These are phyloP conservation scores for Colletotrichum echinochloae DNA, from an alignment of 2,329 filamentous ascomycete species.

Conservation along the genomic window DNA sequence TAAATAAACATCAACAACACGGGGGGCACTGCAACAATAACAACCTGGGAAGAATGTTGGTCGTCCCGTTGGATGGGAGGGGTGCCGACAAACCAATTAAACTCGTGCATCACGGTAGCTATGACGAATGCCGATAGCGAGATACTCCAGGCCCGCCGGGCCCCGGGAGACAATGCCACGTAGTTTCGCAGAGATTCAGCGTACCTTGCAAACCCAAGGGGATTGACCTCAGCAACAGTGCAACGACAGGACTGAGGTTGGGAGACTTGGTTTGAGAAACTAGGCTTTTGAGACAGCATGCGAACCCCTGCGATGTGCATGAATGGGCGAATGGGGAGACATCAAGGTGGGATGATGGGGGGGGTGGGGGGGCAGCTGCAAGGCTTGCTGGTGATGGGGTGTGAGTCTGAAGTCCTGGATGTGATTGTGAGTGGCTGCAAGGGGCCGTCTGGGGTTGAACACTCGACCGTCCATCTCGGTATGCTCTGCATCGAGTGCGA, in stretches of 20 bases:
- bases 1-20: constrained; percentile 24
- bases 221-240: constrained; percentile 9
- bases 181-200: not conserved
- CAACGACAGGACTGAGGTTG: constrained; percentile 2
- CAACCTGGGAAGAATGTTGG: constrained; percentile 16
- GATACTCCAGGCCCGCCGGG: not conserved
- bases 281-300: constrained; percentile 12
- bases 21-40: constrained; percentile 16
- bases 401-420: constrained; percentile 1
- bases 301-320: constrained; percentile 28
- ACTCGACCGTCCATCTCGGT: not conserved
- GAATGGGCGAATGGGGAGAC: constrained; percentile 23
- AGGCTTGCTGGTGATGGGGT: constrained; percentile 1
- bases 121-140: constrained; percentile 27
- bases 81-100: constrained; percentile 22
- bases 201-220: constrained; percentile 18
- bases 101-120: constrained; percentile 5
- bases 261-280: constrained; percentile 15
- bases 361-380: not conserved
- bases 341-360: constrained; percentile 3
- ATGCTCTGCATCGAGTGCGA: not conserved
- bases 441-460: constrained; percentile 35
- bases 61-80: not conserved
- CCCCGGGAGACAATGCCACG: not conserved
- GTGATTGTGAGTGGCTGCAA: constrained; percentile 32